Conservation (phyloP, 208 protist genomes). For the Borovskyia barvae region DNA sequence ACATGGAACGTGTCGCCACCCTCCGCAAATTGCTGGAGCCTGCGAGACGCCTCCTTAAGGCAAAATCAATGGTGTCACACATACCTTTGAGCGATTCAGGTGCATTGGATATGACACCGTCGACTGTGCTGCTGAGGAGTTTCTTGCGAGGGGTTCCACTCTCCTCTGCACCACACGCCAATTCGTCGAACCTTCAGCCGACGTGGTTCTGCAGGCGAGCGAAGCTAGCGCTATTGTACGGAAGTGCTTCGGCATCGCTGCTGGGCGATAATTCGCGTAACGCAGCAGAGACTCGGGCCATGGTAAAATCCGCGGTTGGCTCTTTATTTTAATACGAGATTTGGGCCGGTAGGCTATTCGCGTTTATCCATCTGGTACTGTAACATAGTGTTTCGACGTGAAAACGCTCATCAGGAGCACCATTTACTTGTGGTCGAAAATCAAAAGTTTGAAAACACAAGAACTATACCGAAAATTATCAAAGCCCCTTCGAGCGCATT, state of each 20-base stretch:
- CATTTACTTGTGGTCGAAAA: no score
- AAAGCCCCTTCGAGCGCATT: no score
- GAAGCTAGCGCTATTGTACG: constrained; percentile 51
- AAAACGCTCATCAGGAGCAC: no score
- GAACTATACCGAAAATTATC: no score
- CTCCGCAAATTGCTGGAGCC: constrained; percentile 40
- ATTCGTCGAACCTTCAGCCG: constrained; percentile 28
- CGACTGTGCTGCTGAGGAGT: constrained; percentile 33
- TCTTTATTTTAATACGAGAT: background rate
- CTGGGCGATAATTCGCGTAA: constrained; percentile 58
- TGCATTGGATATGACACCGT: constrained; percentile 3
- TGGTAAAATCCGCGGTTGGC: constrained; percentile 30
- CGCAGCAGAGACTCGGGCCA: constrained; percentile 36
- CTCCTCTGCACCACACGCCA: constrained; percentile 56
- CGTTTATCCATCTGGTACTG: no score
- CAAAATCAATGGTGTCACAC: constrained; percentile 39
- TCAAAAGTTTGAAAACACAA: no score
- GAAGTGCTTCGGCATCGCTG: constrained; percentile 54
- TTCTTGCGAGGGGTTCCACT: constrained; percentile 68
- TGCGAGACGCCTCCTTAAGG: constrained; percentile 31
- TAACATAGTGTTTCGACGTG: no score
- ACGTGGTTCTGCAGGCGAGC: constrained; percentile 53
- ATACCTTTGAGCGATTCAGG: constrained; percentile 7
- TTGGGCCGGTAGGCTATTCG: no score
- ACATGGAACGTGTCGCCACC: constrained; percentile 65